Evolutionary conservation across 2,329 filamentous ascomycete species (phyloP).

Genomic region (Fusarium nanum): DNA sequence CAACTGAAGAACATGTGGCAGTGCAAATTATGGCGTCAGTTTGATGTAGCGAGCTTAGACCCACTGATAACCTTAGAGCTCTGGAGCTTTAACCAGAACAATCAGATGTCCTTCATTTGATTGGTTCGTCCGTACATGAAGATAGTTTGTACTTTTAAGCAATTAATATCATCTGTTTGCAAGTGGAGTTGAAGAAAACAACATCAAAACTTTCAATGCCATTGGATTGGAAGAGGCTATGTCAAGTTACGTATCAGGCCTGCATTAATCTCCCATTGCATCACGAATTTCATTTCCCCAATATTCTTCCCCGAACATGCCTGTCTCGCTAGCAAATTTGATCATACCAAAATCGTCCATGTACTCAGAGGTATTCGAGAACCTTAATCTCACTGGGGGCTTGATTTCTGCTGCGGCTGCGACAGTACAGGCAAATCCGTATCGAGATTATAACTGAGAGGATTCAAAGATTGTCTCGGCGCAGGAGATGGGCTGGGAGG

Average conservation of each 20-base stretch:
- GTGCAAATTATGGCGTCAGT: constrained; percentile 41
- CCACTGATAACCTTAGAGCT: too few relatives aligned
- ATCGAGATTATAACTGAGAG: not conserved
- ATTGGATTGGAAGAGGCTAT: too few relatives aligned
- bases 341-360: constrained; percentile 1
- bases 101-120: too few relatives aligned
- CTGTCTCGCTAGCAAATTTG: not conserved
- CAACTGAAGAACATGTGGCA: constrained; percentile 22
- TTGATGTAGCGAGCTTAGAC: not conserved
- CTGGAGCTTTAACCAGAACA: too few relatives aligned
- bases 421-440: not conserved
- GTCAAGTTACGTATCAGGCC: too few relatives aligned
- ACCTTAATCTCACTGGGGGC: not conserved
- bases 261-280: not conserved
- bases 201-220: too few relatives aligned
- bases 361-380: not conserved
- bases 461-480: constrained; percentile 15
- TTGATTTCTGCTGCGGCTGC: not conserved
- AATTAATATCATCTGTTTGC: too few relatives aligned
- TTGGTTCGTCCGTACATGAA: too few relatives aligned
- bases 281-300: not conserved
- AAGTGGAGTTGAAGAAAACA: too few relatives aligned
- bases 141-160: too few relatives aligned
- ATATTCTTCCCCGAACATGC: not conserved
- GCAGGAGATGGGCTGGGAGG: constrained; percentile 41